Percentiles rank a stretch among this genome's conserved stretches.
These are phyloP conservation scores for Fusarium graminum DNA, from an alignment of 2,329 filamentous ascomycete genomes.

Conservation along the genomic window DNA sequence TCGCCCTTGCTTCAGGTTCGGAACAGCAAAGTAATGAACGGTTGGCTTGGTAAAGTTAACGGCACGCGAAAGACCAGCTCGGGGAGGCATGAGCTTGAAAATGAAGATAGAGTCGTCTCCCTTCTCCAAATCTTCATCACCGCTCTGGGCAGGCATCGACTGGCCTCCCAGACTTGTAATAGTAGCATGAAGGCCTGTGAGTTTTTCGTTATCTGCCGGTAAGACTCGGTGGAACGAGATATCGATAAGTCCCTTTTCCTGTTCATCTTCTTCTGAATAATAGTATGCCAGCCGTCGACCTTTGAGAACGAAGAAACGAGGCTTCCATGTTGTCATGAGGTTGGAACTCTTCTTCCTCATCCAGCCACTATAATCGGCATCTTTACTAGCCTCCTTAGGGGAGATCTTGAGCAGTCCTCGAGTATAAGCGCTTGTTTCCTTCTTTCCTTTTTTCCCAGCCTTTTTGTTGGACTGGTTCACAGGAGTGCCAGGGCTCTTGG, in stretches of 20 bases:
- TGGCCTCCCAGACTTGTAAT: slow-evolving; percentile 77
- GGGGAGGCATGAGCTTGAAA: slow-evolving; percentile 95
- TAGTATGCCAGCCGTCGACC: slow-evolving; percentile 94
- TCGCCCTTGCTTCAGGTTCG: slow-evolving; percentile 87
- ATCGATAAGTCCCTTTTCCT: slow-evolving; percentile 96
- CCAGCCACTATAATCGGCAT: slow-evolving; percentile 96
- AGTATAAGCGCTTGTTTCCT: slow-evolving; percentile 93
- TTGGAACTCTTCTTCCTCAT: slow-evolving; percentile 99
- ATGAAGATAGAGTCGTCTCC: slow-evolving; percentile 87
- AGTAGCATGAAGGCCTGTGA: slow-evolving; percentile 91
- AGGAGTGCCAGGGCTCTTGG: slow-evolving; percentile 67
- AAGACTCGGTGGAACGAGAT: slow-evolving; percentile 98
- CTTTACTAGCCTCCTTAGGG: slow-evolving; percentile 85
- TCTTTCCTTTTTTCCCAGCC: slow-evolving; percentile 82
- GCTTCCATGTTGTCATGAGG: slow-evolving; percentile 97
- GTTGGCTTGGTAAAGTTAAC: slow-evolving; percentile 98
- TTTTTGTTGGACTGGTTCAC: slow-evolving; percentile 63
- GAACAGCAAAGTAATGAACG: slow-evolving; percentile 97
- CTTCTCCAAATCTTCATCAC: slow-evolving; percentile 55
- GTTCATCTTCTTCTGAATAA: slow-evolving; percentile 90
- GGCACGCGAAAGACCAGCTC: slow-evolving; percentile 85
- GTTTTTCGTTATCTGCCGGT: slow-evolving; percentile 88
- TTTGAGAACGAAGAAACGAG: slow-evolving; percentile 92
- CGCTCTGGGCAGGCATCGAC: slow-evolving; percentile 62
- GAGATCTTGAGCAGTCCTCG: slow-evolving; percentile 85